Base-by-base conservation (phyloP, 2,329 filamentous ascomycete genomes). In the Apiospora pterosperma region DNA sequence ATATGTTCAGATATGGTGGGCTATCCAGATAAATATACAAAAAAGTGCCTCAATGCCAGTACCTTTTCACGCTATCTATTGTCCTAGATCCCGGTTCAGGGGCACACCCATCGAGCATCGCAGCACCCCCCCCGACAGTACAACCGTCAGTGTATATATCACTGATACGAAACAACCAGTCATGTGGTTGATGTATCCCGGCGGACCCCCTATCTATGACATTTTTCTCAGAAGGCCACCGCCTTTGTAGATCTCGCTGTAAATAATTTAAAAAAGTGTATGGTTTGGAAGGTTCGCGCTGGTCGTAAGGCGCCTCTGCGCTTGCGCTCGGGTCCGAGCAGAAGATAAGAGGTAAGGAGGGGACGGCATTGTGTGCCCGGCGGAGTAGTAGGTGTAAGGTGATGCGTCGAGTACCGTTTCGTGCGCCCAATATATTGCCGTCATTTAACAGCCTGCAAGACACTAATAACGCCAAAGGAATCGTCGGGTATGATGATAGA, bases 381-480 rank as follows among this genome's bases (percentile, higher is more conserved):
- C 41, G 60, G 28, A 25, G 60, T 44, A 36, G 36, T 62, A 62
- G 60, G 48, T 55, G 48, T 11, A 55, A 28, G 28, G 48, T 55
- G 48, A 62, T 62, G 60, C 39, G 60, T 42, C 60, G 60, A 48
- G 31, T 48, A 42, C 39, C 38, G n/a, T 34, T 62, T 62, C 60
- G 39, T 42, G 28, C 60, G 60, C 60, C 60, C 36, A 31, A 61
- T 41, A 41, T 31, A 44, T 42, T 23, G 52, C 58, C 39, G 58
- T 60, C 31, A 38, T 60, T 67, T 66, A 69, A 71, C 72, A 69
- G 69, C 69, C 69, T 68, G 71, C 34, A 48, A 64, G 42, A 72
- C 70, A 73, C 70, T 71, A 66, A 39, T 69, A 76, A 76, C 74
- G 73, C 74, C 74, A 67, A 23, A 68, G 70, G 71, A 73, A 73